Conservation (phyloP, 2,329 filamentous ascomycete species). For the Pseudogymnoascus sp. region DNA sequence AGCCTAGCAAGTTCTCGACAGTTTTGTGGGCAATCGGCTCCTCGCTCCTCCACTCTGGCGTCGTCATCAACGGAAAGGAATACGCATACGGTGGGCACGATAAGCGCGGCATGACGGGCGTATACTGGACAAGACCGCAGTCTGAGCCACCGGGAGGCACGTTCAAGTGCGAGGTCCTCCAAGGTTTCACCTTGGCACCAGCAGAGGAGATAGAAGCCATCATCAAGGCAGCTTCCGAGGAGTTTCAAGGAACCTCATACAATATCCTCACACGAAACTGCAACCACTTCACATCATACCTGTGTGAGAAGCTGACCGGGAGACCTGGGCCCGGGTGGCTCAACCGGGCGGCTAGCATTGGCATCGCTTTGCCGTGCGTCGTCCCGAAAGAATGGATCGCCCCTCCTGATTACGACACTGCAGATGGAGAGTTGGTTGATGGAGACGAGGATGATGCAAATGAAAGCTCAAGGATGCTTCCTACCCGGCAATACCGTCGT, state of each 20-base stretch:
- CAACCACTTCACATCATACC: conserved; percentile 78
- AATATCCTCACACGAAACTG: conserved; percentile 80
- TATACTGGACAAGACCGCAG: conserved; percentile 74
- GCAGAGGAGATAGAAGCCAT: conserved; percentile 65
- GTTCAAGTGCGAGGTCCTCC: conserved; percentile 67
- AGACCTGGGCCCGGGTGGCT: conserved; percentile 67
- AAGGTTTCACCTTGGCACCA: conserved; percentile 69
- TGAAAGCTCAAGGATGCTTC: conserved; percentile 56
- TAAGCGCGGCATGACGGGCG: conserved; percentile 62
- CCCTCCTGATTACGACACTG: conserved; percentile 68
- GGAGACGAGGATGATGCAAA: conserved; percentile 42
- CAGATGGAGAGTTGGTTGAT: conserved; percentile 60
- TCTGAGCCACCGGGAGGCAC: conserved; percentile 71
- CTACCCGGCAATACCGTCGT: conserved; percentile 16
- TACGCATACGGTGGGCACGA: conserved; percentile 84
- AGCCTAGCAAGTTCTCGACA: conserved; percentile 70
- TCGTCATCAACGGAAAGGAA: conserved; percentile 73
- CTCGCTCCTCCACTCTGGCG: conserved; percentile 73
- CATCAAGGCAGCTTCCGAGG: conserved; percentile 60
- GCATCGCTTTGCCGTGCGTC: conserved; percentile 72
- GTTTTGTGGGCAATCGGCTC: conserved; percentile 72
- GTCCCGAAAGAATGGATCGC: conserved; percentile 78
- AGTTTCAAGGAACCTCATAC: conserved; percentile 70
- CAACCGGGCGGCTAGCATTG: conserved; percentile 78
- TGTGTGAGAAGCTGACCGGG: conserved; percentile 68